Evolutionary conservation across 2,329 filamentous ascomycete species (phyloP).

Genomic region (Elsinoe necatrix): DNA sequence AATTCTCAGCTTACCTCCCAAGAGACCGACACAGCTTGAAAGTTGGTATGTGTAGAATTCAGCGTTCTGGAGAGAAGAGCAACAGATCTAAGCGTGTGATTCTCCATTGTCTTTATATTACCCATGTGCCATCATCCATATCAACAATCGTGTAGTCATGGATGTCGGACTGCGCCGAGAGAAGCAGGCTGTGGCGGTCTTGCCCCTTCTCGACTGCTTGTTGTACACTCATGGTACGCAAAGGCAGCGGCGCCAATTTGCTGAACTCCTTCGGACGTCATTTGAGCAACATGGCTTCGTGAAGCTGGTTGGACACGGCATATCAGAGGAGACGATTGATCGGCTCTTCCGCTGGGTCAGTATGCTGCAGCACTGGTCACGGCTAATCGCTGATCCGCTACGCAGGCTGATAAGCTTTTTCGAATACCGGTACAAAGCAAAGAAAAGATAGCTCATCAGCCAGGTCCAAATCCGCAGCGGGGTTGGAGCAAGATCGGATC

Average conservation of each 20-base stretch:
- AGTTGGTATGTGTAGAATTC: no score
- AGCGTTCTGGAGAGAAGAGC: no score
- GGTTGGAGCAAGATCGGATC: conserved; percentile 33
- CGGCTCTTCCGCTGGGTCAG: conserved; percentile 25
- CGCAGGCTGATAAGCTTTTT: conserved; percentile 29
- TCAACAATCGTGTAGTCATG: not conserved
- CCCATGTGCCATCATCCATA: no score
- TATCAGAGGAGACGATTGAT: conserved; percentile 26
- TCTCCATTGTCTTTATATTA: no score
- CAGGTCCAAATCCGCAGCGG: conserved; percentile 32
- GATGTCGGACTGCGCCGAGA: not conserved
- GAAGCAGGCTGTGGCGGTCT: not conserved
- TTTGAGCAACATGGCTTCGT: conserved; percentile 30
- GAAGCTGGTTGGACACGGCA: conserved; percentile 34
- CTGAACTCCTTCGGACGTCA: not conserved
- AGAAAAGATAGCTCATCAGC: conserved; percentile 33
- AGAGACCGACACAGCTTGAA: not conserved
- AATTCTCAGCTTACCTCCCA: not conserved
- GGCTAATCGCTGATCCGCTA: no score
- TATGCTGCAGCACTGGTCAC: no score
- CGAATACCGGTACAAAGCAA: conserved; percentile 29
- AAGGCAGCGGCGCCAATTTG: not conserved
- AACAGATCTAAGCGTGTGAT: no score
- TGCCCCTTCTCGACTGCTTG: not conserved
- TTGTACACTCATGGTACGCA: not conserved